These are phyloP conservation scores for Brassica juncea DNA, from an alignment of 345 rosid species.

Conservation along the genomic window DNA sequence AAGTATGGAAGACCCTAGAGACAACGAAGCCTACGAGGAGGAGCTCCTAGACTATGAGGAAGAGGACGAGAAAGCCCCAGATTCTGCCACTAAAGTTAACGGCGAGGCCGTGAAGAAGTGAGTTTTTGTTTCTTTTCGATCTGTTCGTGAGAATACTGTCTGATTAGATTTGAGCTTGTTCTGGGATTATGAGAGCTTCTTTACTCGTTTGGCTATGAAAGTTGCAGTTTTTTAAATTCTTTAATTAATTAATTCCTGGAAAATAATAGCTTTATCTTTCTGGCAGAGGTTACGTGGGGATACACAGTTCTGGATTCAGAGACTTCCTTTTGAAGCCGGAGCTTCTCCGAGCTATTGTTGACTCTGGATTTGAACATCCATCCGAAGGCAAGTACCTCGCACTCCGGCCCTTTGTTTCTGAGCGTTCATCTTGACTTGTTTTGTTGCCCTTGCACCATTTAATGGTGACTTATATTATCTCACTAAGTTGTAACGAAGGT, in stretches of 20 bases:
- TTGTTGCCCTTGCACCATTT: background rate
- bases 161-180: background rate
- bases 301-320: constrained; percentile 99
- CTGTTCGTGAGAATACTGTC: background rate
- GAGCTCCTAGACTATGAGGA: constrained; percentile 98
- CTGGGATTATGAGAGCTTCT: background rate
- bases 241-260: background rate
- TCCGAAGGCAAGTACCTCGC: constrained; percentile 73
- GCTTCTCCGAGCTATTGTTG: constrained; percentile 96
- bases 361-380: constrained; percentile 99
- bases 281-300: constrained; percentile 91
- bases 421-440: background rate
- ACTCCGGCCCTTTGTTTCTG: background rate
- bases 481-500: background rate
- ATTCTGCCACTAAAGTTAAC: constrained; percentile 70
- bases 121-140: constrained; percentile 30
- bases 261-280: background rate
- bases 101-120: constrained; percentile 90
- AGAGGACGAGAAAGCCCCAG: constrained; percentile 85
- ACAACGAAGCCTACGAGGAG: constrained; percentile 97
- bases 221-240: background rate
- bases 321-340: constrained; percentile 99
- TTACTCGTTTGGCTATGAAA: background rate
- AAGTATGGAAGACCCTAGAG: constrained; percentile 90
- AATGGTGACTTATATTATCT: background rate